Evolutionary conservation across 2,329 filamentous ascomycete genomes (phyloP).

Genomic region (Pseudocercospora cruenta): DNA sequence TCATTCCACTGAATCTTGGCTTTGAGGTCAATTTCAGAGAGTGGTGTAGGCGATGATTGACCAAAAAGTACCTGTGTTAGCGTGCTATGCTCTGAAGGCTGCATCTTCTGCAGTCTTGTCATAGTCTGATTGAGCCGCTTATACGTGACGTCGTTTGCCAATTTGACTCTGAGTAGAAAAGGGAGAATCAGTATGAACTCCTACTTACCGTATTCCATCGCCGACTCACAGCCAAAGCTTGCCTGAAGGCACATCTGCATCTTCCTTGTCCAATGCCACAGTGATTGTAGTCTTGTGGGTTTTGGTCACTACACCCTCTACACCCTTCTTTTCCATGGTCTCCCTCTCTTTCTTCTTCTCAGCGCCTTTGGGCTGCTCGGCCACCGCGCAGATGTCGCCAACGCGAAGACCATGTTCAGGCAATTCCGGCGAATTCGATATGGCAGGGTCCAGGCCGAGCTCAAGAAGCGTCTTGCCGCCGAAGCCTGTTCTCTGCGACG

Average conservation of each 20-base stretch:
- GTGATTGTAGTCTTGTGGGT: conserved; percentile 62
- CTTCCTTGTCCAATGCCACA: conserved; percentile 71
- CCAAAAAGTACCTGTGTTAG: conserved; percentile 66
- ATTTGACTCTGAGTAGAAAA: conserved; percentile 57
- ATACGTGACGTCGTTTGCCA: conserved; percentile 69
- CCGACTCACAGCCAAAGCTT: conserved; percentile 66
- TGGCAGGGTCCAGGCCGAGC: conserved; percentile 72
- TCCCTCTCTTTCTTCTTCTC: conserved; percentile 74
- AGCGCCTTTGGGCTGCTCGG: conserved; percentile 71
- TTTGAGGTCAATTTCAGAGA: conserved; percentile 48
- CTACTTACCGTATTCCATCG: conserved; percentile 24
- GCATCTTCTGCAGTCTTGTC: conserved; percentile 60
- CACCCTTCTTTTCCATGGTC: conserved; percentile 70
- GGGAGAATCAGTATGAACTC: conserved; percentile 23
- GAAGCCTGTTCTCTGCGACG: conserved; percentile 80
- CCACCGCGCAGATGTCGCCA: conserved; percentile 77
- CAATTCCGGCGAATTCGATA: conserved; percentile 55
- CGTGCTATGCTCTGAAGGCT: conserved; percentile 58
- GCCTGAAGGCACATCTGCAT: conserved; percentile 55
- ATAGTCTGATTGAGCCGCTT: conserved; percentile 69
- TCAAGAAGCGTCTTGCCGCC: conserved; percentile 91
- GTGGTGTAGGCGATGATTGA: conserved; percentile 56
- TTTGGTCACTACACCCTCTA: conserved; percentile 70
- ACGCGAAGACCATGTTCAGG: conserved; percentile 75
- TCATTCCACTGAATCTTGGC: conserved; percentile 58